Base-by-base conservation (phyloP, 2,329 filamentous ascomycete species). In the Chaetomium strumarium region DNA sequence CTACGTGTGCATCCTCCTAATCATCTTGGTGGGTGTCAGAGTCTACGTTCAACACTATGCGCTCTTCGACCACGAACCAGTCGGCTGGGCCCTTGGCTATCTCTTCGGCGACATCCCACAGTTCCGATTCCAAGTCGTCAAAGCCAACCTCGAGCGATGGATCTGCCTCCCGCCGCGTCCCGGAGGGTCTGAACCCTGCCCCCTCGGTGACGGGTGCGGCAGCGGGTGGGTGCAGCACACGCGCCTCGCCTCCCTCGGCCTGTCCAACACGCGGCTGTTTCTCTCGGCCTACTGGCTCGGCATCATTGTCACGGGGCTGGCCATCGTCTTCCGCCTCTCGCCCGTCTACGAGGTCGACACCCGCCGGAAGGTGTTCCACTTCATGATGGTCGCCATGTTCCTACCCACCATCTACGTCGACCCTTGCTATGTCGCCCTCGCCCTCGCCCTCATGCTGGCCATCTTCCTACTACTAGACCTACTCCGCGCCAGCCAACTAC, bases 351-450 rank as follows among this genome's bases (percentile, higher is more conserved):
- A 96, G 70, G 92, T 99, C 43, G 93, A 99, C 70, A 99, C 93
- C 1, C 82, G 93, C 46, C 84, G 93, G 46, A 99, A 99, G 69
- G 88, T 97, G 20, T 99, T 99, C 68, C 93, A 99, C 68, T 95
- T 95, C 61, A 96, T 92, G 79, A 97, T 97, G 87, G 92, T 97
- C 8, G 83, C 84, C 51, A 96, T 99, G 89, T 85, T 99, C 51
- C 77, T 97, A 2, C 91, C 93, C 0, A 83, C 88, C 1, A 88
- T 86, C 2, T 96, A 84, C 66, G 73, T 97, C 58, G 93, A 99
- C 67, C 92, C 93, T 1, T 77, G 85, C 38, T 97, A 89, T 68
- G 84, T 85, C 46, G 82, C 87, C 1, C 75, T 99, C 12, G 89
- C 90, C 0, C 76, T 97, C n/a, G 77, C 79, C 0, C 72, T 96